phyloP scores from a whole-genome alignment of 2,329 filamentous ascomycete species.

The Periconia sp. region DNA sequence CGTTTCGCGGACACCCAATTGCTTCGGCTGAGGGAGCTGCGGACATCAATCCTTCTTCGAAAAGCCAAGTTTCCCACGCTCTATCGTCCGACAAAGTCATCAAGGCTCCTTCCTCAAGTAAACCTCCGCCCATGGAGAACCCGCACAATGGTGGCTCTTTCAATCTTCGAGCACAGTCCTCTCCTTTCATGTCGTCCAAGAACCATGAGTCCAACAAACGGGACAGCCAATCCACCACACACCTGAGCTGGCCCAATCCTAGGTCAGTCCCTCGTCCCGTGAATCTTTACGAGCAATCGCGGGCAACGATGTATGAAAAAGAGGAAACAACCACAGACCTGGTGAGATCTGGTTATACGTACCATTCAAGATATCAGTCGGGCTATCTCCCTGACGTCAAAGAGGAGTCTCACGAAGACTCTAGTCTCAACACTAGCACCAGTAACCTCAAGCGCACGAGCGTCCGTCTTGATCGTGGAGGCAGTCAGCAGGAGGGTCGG shows the following conservation, averaged over 20 bases:
- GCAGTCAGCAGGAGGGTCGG: conserved; percentile 17
- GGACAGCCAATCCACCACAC: conserved; percentile 39
- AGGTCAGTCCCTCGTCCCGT: conserved; percentile 9
- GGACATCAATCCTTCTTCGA: neutral
- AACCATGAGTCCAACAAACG: conserved; percentile 17
- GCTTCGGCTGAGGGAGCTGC: too few relatives aligned
- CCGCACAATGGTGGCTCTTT: conserved; percentile 24
- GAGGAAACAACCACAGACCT: conserved; percentile 39
- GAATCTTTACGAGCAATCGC: neutral
- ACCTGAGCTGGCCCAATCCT: conserved; percentile 30
- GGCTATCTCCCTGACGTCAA: conserved; percentile 49
- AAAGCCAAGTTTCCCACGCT: neutral
- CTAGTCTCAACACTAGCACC: conserved; percentile 43
- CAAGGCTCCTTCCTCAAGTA: neutral
- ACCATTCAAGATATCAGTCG: conserved; percentile 26
- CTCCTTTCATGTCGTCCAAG: conserved; percentile 11
- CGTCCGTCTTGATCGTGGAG: conserved; percentile 25
- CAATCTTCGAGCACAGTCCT: conserved; percentile 13
- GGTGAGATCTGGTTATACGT: neutral
- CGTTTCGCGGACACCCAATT: too few relatives aligned
- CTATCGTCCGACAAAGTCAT: neutral
- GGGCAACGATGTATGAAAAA: neutral
- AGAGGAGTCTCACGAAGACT: conserved; percentile 52
- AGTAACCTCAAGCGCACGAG: conserved; percentile 34
- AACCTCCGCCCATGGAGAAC: conserved; percentile 27